Base-by-base conservation (phyloP, 2,329 filamentous ascomycete species). In the Fusarium concolor region DNA sequence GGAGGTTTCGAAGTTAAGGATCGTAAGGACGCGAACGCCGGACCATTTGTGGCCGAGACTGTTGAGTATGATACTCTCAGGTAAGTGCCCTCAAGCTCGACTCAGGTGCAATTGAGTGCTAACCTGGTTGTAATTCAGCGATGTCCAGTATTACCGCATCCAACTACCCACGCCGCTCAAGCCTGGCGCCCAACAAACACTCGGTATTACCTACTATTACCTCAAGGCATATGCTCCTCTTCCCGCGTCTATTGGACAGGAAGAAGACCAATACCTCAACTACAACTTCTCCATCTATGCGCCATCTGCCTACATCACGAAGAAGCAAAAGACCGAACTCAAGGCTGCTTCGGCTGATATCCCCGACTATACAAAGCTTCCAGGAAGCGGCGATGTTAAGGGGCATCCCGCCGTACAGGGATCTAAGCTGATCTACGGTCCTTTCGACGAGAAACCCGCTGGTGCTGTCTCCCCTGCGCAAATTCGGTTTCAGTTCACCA, bases 321-420 rank as follows among this genome's bases (percentile, higher is more conserved):
- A 87, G 74, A 97, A 97, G 83, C 96, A 99, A 79, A 97, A 97
- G 88, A 98, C 96, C 38, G 97, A 98, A 81, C 81, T 99, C 81
- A 97, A 97, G 84, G 90, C 97, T 72, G 87, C 92, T 46, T 91
- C 88, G 55, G 82, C 86, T 67, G 90, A 92, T 72, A 86, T 97
- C 28, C 92, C 94, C 58, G 93, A 97, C 76, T 97, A 93, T 80
- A 97, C 93, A 54, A 90, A 87, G 67, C 86, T 96, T 18, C 84
- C 86, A 20, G 87, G 86, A 44, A 76, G 61, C 50, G 87, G 86
- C 42, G 89, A 87, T 65, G 84, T 87, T 54, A 88, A 92, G 71
- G 82, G 86, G 68, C 87, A 84, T 68, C 94, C 95, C 3, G 86
- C 92, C 78, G 94, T 93, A 82, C 89, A 94, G 80, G 96, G 96